A percentile compares a stretch with the other conserved stretches of the same genome.
These are phyloP conservation scores for Phialemonium atrogriseum DNA, from an alignment of 2,329 filamentous ascomycete genomes.

Conservation along the genomic window DNA sequence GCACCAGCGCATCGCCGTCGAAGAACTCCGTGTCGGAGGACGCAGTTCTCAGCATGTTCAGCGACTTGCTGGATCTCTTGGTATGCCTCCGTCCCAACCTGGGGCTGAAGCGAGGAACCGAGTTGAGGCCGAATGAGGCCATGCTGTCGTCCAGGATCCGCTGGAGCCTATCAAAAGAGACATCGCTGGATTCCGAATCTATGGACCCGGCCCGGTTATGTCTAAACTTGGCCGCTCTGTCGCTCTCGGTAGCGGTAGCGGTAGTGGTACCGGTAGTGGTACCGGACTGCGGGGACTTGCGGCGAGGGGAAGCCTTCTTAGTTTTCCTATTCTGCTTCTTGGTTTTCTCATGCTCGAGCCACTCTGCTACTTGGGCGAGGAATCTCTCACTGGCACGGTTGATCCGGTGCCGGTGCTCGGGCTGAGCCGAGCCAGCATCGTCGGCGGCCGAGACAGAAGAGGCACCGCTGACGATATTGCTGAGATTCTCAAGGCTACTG, in stretches of 20 bases:
- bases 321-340: constrained; percentile 52
- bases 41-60: constrained; percentile 36
- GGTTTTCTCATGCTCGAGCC: constrained; percentile 72
- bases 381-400: constrained; percentile 44
- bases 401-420: constrained; percentile 22
- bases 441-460: constrained; percentile 18
- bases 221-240: no score
- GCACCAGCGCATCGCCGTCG: constrained; percentile 76
- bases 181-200: constrained; percentile 57
- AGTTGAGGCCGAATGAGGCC: constrained; percentile 40
- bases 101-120: constrained; percentile 34
- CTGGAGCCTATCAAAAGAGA: constrained; percentile 74
- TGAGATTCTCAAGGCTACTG: constrained; percentile 23
- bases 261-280: constrained; percentile 6
- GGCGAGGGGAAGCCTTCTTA: constrained; percentile 33
- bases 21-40: constrained; percentile 81
- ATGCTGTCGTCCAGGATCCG: constrained; percentile 66
- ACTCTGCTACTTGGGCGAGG: constrained; percentile 68
- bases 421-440: constrained; percentile 20
- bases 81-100: constrained; percentile 34
- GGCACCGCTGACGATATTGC: constrained; percentile 13
- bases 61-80: constrained; percentile 29
- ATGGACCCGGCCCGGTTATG: constrained; percentile 42
- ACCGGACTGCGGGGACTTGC: constrained; percentile 23
- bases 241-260: no score